Percentiles rank a stretch among this genome's conserved stretches.
These are phyloP conservation scores for Thozetella sp. DNA, from an alignment of 495 filamentous ascomycete genomes.

Conservation along the genomic window DNA sequence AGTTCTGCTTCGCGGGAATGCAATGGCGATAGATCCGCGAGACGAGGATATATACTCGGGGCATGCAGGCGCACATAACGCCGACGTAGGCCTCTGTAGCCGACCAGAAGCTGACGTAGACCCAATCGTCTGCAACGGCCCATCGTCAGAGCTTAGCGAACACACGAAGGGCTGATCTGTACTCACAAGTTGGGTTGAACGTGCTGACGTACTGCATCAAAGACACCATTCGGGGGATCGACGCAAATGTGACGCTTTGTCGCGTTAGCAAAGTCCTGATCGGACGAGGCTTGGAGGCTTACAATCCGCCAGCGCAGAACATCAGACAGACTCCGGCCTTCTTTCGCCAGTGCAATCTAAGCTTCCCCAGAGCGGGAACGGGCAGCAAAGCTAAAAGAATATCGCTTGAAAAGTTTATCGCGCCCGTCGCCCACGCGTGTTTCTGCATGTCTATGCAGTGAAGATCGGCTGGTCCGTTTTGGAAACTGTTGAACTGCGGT, in stretches of 20 bases:
- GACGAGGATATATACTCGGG: background rate
- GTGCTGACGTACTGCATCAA: background rate
- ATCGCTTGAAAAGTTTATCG: background rate
- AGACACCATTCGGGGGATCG: background rate
- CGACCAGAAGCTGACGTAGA: constrained; percentile 2
- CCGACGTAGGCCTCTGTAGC: background rate
- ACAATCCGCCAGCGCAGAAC: background rate
- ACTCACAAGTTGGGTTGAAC: background rate
- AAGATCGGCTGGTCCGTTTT: background rate
- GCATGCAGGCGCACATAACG: background rate
- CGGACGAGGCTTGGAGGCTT: too few species aligned
- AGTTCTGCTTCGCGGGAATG: background rate
- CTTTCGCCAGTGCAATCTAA: background rate
- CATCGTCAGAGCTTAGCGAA: background rate
- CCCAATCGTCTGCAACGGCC: background rate
- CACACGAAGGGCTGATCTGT: background rate
- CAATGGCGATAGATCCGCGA: background rate
- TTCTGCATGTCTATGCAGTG: background rate
- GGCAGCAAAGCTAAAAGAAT: background rate
- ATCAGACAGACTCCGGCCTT: background rate
- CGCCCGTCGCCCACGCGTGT: background rate
- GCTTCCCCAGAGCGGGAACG: background rate
- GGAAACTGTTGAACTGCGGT: background rate
- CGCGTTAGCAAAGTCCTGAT: too few species aligned
- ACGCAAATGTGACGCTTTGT: background rate